Conservation (phyloP, 2,329 filamentous ascomycete genomes). For the Cladosporium velox region DNA sequence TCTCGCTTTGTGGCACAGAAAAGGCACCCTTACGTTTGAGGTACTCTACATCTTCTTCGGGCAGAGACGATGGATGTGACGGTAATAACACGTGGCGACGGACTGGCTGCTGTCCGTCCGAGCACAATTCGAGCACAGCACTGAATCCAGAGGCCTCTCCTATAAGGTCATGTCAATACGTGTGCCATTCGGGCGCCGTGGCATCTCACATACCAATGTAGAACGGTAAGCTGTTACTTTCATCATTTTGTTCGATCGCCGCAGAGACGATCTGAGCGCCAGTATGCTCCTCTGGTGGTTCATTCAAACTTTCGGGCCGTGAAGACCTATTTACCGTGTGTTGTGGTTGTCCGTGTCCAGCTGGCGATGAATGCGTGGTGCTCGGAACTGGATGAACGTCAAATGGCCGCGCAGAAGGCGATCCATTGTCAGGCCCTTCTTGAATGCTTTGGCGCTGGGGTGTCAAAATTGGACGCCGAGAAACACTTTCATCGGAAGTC, state of each 20-base stretch:
- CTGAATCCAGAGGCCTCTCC: constrained; percentile 11
- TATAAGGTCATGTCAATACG: background rate
- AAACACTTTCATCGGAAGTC: background rate
- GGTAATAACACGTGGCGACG: constrained; percentile 9
- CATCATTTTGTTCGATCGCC: background rate
- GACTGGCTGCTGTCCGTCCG: constrained; percentile 12
- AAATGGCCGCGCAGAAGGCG: background rate
- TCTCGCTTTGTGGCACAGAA: constrained; percentile 5
- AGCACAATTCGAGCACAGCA: constrained; percentile 10
- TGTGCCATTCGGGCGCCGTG: background rate
- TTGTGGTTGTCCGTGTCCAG: background rate
- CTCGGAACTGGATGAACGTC: background rate
- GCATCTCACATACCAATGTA: constrained; percentile 6
- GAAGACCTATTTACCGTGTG: background rate
- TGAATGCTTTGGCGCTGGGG: background rate
- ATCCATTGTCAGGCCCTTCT: background rate
- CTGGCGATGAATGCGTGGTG: background rate
- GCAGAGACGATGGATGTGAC: background rate
- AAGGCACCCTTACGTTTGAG: constrained; percentile 7
- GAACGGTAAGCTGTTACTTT: background rate
- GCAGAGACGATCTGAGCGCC: constrained; percentile 12
- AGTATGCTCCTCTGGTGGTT: constrained; percentile 10
- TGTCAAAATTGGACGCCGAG: background rate
- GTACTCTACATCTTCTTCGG: constrained; percentile 8
- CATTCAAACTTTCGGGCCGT: background rate